phyloP scores from a whole-genome alignment of 116 monocot species.

The Papilionanthe hybrid region DNA sequence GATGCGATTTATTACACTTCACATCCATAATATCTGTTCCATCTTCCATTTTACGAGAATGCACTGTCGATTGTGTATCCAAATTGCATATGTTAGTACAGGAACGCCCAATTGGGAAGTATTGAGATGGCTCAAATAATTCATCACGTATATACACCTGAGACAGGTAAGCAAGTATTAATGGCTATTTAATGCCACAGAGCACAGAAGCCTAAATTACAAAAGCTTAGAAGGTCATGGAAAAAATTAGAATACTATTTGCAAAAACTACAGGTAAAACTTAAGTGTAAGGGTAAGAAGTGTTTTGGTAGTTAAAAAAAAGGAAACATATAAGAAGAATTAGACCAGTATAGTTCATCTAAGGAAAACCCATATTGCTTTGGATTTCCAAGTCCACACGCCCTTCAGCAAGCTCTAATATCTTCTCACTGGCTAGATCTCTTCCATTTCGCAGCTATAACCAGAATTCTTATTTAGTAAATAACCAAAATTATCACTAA shows the following conservation, averaged over 20 bases:
- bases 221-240: background rate
- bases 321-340: background rate
- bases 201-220: background rate
- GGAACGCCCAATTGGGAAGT: constrained; percentile 68
- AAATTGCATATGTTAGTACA: constrained; percentile 47
- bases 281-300: background rate
- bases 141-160: constrained; percentile 87
- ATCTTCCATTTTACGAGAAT: constrained; percentile 20
- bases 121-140: constrained; percentile 64
- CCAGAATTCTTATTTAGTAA: background rate
- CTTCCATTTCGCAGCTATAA: background rate
- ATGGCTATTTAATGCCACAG: background rate
- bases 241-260: background rate
- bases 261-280: background rate
- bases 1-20: constrained; percentile 67
- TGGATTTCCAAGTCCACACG: background rate
- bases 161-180: constrained; percentile 1
- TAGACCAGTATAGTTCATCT: background rate
- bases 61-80: constrained; percentile 35
- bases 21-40: constrained; percentile 15
- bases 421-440: background rate
- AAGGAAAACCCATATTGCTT: background rate
- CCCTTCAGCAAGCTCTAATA: background rate
- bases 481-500: too few species aligned
- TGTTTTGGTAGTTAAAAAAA: background rate